Base-by-base conservation (phyloP, 805 yeast genomes). In the Saccharomycopsis fibuligera region DNA sequence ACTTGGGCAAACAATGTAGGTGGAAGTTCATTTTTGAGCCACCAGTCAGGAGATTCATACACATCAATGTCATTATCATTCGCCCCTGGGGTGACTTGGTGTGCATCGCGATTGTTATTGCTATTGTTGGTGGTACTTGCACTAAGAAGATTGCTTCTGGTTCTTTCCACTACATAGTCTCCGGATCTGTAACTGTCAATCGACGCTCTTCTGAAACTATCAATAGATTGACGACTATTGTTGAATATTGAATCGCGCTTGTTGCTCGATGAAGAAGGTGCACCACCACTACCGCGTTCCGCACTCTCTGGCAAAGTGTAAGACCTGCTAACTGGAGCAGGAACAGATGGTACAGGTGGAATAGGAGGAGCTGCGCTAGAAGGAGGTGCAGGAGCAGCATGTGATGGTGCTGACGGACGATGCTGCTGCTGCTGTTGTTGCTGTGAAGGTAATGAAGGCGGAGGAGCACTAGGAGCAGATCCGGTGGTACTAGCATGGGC, bases 21-120 rank as follows among this genome's bases (percentile, higher is more conserved):
- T 2, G 96, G 96, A 4, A 81, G 66, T 5, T 73, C 73, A 14
- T 74, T 69, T 5, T 65, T 65, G 14, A 77, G 56, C 91, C 93
- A 86, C 96, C 96, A 89, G 16, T 60, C 61, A 22, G 66, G 63
- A 4, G 62, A 64, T 17, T 67, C 58, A 37, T 63, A 67, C 19
- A 69, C 55, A 17, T 63, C 65, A 37, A 44, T 47, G 16, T 50
- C 53, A 39, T 36, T 1, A 53, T 29, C 19, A 46, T 30, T 4
- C 9, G 35, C 38, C 2, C 25, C 35, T 3, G 19, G 9, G 10
- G 37, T 14, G 6, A 17, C 37, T 29, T 29, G 31, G 8, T 29
- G 54, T n/a, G n/a, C n/a, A n/a, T n/a, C n/a, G n/a, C 29, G 17
- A 59, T 36, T 50, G 54, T 35, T 22, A 42, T 21, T 23, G 47